Evolutionary conservation across 805 yeast genomes (phyloP), one percentile per base, ranked within the genome.

Genomic region (Saturnispora bothae): DNA sequence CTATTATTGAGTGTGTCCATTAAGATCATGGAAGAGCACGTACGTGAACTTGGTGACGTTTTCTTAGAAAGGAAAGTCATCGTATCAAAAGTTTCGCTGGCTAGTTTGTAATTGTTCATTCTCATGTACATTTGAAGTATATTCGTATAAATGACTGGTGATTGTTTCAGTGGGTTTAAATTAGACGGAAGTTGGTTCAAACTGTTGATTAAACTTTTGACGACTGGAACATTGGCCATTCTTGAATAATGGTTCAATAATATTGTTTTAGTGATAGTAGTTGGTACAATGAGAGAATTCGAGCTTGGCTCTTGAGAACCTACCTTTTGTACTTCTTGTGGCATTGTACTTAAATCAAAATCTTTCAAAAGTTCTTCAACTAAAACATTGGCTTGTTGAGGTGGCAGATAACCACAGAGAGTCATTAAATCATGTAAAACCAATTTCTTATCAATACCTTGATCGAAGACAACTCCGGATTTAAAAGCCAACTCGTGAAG

Each of bases 41-140:
- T 73, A 14, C 60, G 57, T 0, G 72, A 50, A 34, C 76, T 81
- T 0, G 97, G 96, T 35, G 73, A 68, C 13, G 86, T 74, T 20
- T 64, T 61, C 4, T 64, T 51, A 1, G 92, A 75, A 47, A 80
- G 56, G 54, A 83, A 89, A 53, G 85, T 89, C 86, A 92, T 76
- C 44, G 84, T 74, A 46, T 80, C 85, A 58, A 92, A 92, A 2
- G 83, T 63, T 32, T 76, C 76, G 40, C 71, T 69, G 0, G 95
- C 94, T 44, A 79, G 76, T 14, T 63, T 55, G 43, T 66, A 73
- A 39, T 71, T 70, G 41, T 52, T 61, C 36, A 66, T 51, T 38
- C 72, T 65, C 5, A 76, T 73, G 49, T 80, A 73, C 18, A 83
- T 65, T 43, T 78, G 76, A 30, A 83, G 51, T 5, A 80, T 65